These are phyloP conservation scores for Cryptosporidium felis DNA, from an alignment of 169 alveolate genomes.

Conservation along the genomic window DNA sequence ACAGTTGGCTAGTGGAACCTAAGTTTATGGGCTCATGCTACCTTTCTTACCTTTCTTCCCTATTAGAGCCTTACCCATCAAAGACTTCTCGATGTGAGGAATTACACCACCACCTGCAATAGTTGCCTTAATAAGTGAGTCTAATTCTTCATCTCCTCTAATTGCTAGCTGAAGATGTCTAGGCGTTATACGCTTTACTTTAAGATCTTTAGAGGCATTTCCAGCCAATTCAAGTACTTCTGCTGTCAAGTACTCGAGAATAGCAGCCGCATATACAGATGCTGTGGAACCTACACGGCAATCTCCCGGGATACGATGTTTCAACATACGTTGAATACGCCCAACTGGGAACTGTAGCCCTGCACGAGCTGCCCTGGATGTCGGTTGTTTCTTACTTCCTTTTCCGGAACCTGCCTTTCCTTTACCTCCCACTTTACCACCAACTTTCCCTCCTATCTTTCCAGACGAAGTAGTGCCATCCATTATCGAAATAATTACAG, in stretches of 20 bases:
- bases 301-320: conserved; percentile 94
- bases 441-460: conserved; percentile 84
- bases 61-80: conserved; percentile 84
- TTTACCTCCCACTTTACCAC: conserved; percentile 89
- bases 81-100: conserved; percentile 97
- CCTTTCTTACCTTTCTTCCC: conserved; percentile 77
- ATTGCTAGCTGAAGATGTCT: conserved; percentile 96
- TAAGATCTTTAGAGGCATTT: conserved; percentile 98
- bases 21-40: conserved; percentile 73
- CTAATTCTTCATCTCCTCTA: conserved; percentile 98
- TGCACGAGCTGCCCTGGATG: conserved; percentile 98
- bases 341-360: conserved; percentile 99
- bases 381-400: conserved; percentile 95
- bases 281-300: conserved; percentile 99
- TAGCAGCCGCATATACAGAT: conserved; percentile 99
- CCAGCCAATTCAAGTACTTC: conserved; percentile 99
- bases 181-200: conserved; percentile 95
- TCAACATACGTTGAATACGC: conserved; percentile 97
- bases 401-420: conserved; percentile 92
- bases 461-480: conserved; percentile 62
- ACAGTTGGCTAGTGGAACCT: too few species aligned
- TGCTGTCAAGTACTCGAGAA: conserved; percentile 98
- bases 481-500: too few species aligned
- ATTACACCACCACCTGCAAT: conserved; percentile 99
- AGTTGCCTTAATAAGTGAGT: conserved; percentile 96